phyloP scores from a whole-genome alignment of 2,329 filamentous ascomycete species.

The Paraphaeosphaeria sporulosa region DNA sequence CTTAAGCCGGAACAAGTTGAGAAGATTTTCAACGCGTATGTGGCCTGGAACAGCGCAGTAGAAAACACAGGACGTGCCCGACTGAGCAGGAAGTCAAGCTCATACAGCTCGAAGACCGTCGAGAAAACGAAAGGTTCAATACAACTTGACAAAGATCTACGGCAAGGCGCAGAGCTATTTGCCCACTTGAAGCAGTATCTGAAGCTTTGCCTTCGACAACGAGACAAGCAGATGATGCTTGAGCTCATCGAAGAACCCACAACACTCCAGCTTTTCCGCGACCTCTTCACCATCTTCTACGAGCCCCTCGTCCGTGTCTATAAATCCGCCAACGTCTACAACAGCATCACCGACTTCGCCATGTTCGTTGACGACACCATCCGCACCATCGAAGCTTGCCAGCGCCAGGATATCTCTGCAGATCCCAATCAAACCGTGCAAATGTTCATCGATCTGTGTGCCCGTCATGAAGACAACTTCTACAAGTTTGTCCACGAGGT shows the following conservation, averaged over 20 bases:
- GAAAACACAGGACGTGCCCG: conserved; percentile 67
- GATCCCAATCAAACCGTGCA: conserved; percentile 99
- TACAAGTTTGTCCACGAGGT: conserved; percentile 99
- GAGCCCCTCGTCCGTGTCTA: conserved; percentile 96
- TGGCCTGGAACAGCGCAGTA: conserved; percentile 93
- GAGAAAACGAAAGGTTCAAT: conserved; percentile 32
- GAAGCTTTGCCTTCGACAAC: conserved; percentile 87
- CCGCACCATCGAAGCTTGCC: conserved; percentile 73
- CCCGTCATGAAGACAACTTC: conserved; percentile 93
- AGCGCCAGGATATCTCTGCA: conserved; percentile 82
- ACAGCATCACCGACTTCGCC: conserved; percentile 94
- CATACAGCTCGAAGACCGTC: conserved; percentile 39
- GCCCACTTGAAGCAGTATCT: conserved; percentile 93
- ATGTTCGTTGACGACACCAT: conserved; percentile 94
- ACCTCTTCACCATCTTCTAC: conserved; percentile 98
- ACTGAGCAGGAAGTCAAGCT: conserved; percentile 43
- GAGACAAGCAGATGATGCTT: conserved; percentile 98
- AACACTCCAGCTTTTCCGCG: conserved; percentile 94
- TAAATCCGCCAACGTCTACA: conserved; percentile 98
- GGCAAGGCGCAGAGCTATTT: conserved; percentile 88
- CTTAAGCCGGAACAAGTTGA: conserved; percentile 79
- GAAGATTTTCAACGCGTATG: conserved; percentile 90
- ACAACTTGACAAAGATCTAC: conserved; percentile 80
- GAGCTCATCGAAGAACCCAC: conserved; percentile 94
- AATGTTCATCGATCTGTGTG: conserved; percentile 95